Evolutionary conservation across 805 yeast species (phyloP).

Genomic region (Metschnikowia baotianmanensis): DNA sequence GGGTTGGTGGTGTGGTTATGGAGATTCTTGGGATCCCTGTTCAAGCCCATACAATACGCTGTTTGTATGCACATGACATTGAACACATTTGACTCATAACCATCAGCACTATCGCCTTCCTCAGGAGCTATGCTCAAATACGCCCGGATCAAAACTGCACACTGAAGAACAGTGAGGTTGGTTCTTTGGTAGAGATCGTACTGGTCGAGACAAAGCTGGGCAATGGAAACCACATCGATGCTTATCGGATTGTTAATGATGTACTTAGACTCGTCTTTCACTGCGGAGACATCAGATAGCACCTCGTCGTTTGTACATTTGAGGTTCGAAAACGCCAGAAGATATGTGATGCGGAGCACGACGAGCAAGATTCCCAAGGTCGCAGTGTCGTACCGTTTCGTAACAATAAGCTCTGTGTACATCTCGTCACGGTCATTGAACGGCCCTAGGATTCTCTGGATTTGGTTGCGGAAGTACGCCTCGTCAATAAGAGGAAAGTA

Average conservation of each 20-base stretch:
- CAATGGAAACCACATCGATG: constrained; percentile 29
- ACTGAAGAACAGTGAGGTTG: constrained; percentile 17
- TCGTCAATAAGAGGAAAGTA: constrained; percentile 24
- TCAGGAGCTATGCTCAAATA: constrained; percentile 18
- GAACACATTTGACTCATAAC: constrained; percentile 16
- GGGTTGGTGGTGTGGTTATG: not conserved
- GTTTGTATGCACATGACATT: constrained; percentile 30
- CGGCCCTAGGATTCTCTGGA: constrained; percentile 43
- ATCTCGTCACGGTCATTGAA: constrained; percentile 13
- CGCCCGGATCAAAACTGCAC: constrained; percentile 14
- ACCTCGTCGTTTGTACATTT: constrained; percentile 15
- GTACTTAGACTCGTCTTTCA: constrained; percentile 21
- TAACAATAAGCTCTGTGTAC: constrained; percentile 27
- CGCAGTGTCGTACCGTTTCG: constrained; percentile 44
- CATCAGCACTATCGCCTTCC: constrained; percentile 19
- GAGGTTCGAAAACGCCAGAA: constrained; percentile 36
- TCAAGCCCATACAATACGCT: constrained; percentile 23
- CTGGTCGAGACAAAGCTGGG: constrained; percentile 36
- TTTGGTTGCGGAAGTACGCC: constrained; percentile 29
- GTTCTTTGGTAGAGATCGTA: constrained; percentile 23
- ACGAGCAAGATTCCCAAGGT: constrained; percentile 51
- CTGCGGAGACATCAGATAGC: not conserved
- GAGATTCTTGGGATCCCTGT: constrained; percentile 20
- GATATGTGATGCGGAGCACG: constrained; percentile 53
- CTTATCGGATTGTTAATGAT: constrained; percentile 30